Base-by-base conservation (phyloP, 2,329 filamentous ascomycete genomes). In the Dothideomycetes sp. region DNA sequence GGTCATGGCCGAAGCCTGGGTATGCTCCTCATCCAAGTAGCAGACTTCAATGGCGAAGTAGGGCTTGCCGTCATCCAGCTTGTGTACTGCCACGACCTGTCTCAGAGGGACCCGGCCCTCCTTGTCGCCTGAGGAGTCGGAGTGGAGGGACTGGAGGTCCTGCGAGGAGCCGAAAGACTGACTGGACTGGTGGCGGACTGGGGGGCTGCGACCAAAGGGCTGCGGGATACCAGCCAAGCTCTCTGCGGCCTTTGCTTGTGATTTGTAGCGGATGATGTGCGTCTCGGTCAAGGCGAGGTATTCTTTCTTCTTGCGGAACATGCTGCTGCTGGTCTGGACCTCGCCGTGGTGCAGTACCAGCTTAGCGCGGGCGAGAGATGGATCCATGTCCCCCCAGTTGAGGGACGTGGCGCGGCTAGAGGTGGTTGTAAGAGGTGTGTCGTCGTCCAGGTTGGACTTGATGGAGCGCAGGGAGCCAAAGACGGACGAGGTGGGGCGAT, bases 251-350 rank as follows among this genome's bases (percentile, higher is more conserved):
- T 79, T 79, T 33, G 66, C 61, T 48, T 81, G 76, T 50, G 65
- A 80, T 57, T 83, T 81, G 63, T 80, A 83, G 10, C 79, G 70
- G 40, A 83, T 61, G 40, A 84, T 60, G 55, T 83, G 76, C 4
- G 70, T 73, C 47, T 83, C 79, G 5, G 79, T 84, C 47, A 84
- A 63, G 11, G 84, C 80, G 40, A 84, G 62, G 50, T 81, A 84
- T 55, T 84, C 79, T 58, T 72, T 79, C 62, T 79, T 81, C 61
- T 81, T 82, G 54, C 79, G 68, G 59, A 83, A 81, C 68, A 84
- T 75, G 44, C 75, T 73, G 41, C 73, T 78, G 36, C 75, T 77
- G 10, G 76, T 82, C 58, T 84, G 79, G 12, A 83, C 75, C 53
- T 82, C 79, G 29, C 79, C 80, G 60, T 82, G 74, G 46, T 79